phyloP scores from a whole-genome alignment of 129 eudicot genomes.

The Pittosporum tobira region DNA sequence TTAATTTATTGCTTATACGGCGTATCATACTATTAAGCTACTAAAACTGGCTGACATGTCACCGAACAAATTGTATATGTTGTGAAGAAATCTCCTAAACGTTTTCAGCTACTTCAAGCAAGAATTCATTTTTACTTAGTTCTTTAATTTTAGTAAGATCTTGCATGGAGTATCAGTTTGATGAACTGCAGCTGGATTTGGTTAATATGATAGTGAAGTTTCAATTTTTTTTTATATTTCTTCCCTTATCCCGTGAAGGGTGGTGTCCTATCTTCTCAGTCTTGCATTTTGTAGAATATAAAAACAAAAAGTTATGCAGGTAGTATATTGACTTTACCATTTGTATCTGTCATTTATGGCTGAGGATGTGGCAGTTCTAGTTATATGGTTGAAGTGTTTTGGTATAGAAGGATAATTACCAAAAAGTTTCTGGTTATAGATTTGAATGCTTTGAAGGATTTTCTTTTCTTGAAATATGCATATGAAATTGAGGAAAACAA shows the following conservation, averaged over 20 bases:
- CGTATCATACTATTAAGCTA: background rate
- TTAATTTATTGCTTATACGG: background rate
- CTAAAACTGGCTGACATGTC: background rate
- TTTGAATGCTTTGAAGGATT: background rate
- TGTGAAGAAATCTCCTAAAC: background rate
- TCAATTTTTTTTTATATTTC: too few relatives aligned
- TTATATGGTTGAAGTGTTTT: background rate
- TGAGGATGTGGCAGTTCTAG: too few relatives aligned
- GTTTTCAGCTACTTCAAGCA: slow-evolving; percentile 7
- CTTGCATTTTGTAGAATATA: background rate
- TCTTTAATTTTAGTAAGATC: background rate
- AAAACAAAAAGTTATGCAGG: too few relatives aligned
- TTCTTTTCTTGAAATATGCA: slow-evolving; percentile 9
- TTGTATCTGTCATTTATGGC: too few relatives aligned
- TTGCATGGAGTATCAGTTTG: background rate
- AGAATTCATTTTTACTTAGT: too few relatives aligned
- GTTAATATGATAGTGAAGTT: slow-evolving; percentile 1
- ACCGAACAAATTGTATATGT: background rate
- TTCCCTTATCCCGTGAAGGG: too few relatives aligned
- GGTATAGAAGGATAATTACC: background rate
- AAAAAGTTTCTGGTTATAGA: background rate
- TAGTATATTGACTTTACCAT: background rate
- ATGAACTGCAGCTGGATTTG: background rate
- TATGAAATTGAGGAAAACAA: slow-evolving; percentile 21
- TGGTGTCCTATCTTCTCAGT: background rate